Evolutionary conservation across 139 green algal genomes (phyloP), one percentile per base, ranked within the genome.

Genomic region (Penium margaritaceum): DNA sequence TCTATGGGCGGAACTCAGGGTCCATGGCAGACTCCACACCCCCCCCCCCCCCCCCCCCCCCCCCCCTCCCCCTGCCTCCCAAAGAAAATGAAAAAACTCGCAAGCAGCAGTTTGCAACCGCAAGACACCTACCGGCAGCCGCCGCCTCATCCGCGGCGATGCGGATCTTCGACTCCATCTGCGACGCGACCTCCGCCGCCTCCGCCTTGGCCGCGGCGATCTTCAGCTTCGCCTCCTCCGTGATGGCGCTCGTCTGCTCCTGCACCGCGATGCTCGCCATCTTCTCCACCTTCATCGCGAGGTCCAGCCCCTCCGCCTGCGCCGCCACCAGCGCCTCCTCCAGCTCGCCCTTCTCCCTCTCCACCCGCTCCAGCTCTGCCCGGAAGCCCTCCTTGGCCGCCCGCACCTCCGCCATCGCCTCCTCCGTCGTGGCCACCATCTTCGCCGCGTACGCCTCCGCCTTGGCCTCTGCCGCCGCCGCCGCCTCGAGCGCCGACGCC

Each of bases 391-490:
- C 70, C 57, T 77, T 77, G 19, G 70, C 70, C 6, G 57, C 37
- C 57, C 72, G 57, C 14, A 77, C 70, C 35, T 77, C 70, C 14
- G 32, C 19, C n/a, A 77, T 29, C 12, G 70, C 70, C 58, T 77
- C 70, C 63, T 77, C 70, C 19, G 68, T 76, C 14, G 70, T 77
- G 21, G 63, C 33, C 21, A 77, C 38, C 70, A 77, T 77, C n/a
- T 72, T 71, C n/a, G 37, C 41, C 21, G 70, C 63, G 30, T 72
- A 72, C 12, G 55, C 1, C 21, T 77, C 58, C 12, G 36, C 58
- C 21, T 58, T 55, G 7, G 55, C 27, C 21, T 77, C 70, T 4
- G 70, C 55, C 12, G 62, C 54, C 2, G 32, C 29, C n/a, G 72
- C 32, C 17, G 70, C 70, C 19, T 77, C 57, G 21, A 77, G 34